A percentile compares a stretch with the other conserved stretches of the same genome.
Evolutionary conservation across 2,329 filamentous ascomycete species (phyloP).

Genomic region (Phaeosphaeriaceae sp.): DNA sequence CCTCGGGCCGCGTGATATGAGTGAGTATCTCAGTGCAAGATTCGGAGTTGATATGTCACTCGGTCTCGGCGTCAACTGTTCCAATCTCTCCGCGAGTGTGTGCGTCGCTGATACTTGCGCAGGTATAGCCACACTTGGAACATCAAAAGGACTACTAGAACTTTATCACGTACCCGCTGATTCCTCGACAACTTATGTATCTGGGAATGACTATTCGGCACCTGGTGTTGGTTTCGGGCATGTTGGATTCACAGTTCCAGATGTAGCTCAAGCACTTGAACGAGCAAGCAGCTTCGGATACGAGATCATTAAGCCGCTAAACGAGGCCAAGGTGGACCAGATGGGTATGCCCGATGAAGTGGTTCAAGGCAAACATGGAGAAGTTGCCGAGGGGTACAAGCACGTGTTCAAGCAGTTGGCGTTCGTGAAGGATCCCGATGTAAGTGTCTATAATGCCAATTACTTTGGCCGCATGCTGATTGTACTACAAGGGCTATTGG

Average conservation of each 20-base stretch:
- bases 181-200: constrained; percentile 23
- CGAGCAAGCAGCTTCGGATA: constrained; percentile 29
- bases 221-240: constrained; percentile 41
- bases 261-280: constrained; percentile 33
- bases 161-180: constrained; percentile 42
- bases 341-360: constrained; percentile 33
- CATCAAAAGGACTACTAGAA: constrained; percentile 38
- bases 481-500: constrained; percentile 34
- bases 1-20: constrained; percentile 35
- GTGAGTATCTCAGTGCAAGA: constrained; percentile 11
- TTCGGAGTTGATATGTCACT: background rate
- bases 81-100: background rate
- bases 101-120: background rate
- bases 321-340: constrained; percentile 26
- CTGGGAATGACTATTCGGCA: constrained; percentile 34
- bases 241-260: constrained; percentile 44
- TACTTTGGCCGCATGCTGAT: constrained; percentile 9
- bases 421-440: constrained; percentile 46
- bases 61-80: background rate
- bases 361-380: constrained; percentile 19
- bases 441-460: constrained; percentile 20
- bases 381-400: constrained; percentile 36
- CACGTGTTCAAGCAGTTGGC: constrained; percentile 40
- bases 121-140: constrained; percentile 27
- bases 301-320: constrained; percentile 37